Evolutionary conservation across 768 basidiomycete species (phyloP).

Genomic region (Mycena rebaudengoi): DNA sequence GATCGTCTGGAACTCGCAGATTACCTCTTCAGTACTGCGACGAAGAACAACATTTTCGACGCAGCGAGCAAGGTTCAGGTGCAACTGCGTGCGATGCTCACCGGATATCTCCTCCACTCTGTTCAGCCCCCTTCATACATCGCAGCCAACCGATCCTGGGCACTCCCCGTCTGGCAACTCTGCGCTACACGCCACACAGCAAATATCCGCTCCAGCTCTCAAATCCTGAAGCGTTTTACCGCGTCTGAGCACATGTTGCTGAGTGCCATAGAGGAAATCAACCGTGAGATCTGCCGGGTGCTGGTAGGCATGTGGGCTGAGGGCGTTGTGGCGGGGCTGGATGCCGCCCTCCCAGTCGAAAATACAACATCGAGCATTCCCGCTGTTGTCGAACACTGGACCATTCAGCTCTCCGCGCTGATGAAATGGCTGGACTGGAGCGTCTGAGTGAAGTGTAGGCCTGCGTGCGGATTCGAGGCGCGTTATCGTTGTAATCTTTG

Average conservation of each 20-base stretch:
- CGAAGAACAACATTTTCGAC: background rate
- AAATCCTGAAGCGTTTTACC: constrained; percentile 31
- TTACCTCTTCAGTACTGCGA: constrained; percentile 30
- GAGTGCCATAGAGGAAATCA: constrained; percentile 21
- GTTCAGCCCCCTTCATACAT: background rate
- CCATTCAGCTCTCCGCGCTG: background rate
- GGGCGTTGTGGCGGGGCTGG: constrained; percentile 12
- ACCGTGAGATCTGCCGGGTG: constrained; percentile 18
- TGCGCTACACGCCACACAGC: constrained; percentile 38
- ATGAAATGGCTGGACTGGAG: constrained; percentile 22
- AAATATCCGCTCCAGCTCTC: constrained; percentile 6
- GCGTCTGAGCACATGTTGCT: constrained; percentile 39
- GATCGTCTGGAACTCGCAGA: constrained; percentile 37
- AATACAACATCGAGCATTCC: background rate
- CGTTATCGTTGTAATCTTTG: background rate
- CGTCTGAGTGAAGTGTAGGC: constrained; percentile 20
- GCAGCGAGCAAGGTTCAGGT: background rate
- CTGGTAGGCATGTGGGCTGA: constrained; percentile 21
- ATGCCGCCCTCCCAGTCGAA: background rate
- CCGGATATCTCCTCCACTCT: constrained; percentile 16
- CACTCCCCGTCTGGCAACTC: too few species aligned
- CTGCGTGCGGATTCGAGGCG: constrained; percentile 7
- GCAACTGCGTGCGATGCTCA: constrained; percentile 14
- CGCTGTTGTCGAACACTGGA: background rate
- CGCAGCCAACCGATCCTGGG: constrained; percentile 31